Conservation (phyloP, 139 green algal genomes). For the Ettlia oleoabundans region DNA sequence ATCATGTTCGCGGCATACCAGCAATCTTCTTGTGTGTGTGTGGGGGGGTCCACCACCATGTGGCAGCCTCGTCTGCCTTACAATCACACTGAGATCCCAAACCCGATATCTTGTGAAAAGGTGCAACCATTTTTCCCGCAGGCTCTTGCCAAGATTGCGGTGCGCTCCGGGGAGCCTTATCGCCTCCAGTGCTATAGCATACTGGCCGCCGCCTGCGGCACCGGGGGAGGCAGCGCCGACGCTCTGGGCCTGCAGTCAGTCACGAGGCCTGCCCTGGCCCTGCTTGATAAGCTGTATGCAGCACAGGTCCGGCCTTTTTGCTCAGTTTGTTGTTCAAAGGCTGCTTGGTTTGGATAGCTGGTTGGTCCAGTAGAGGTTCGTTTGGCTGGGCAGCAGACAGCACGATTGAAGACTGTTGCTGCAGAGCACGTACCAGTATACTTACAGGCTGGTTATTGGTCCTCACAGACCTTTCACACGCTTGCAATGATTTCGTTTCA, state of each 20-base stretch:
- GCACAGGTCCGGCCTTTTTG: slow-evolving; percentile 47
- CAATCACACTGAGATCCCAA: no score
- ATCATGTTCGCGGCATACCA: no score
- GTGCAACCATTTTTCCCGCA: slow-evolving; percentile 14
- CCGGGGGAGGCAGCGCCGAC: slow-evolving; percentile 28
- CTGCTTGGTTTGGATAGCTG: not conserved
- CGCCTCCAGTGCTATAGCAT: slow-evolving; percentile 83
- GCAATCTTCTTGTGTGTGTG: not conserved
- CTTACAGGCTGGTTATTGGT: no score
- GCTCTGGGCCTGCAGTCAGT: slow-evolving; percentile 37
- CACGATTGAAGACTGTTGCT: no score
- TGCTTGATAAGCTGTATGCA: slow-evolving; percentile 79
- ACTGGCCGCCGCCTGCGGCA: slow-evolving; percentile 44
- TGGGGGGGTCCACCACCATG: not conserved
- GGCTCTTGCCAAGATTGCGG: slow-evolving; percentile 72
- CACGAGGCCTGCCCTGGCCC: slow-evolving; percentile 6
- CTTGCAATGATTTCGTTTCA: no score
- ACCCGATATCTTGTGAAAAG: no score
- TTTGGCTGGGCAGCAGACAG: no score
- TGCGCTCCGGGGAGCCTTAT: slow-evolving; percentile 83
- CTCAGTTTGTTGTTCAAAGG: not conserved
- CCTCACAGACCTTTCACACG: no score
- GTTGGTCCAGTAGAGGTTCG: not conserved
- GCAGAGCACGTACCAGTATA: no score
- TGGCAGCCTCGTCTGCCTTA: not conserved